Evolutionary conservation across 352 stramenopile species (phyloP), one percentile per base, ranked within the genome.

Genomic region (Phytophthora lateralis): DNA sequence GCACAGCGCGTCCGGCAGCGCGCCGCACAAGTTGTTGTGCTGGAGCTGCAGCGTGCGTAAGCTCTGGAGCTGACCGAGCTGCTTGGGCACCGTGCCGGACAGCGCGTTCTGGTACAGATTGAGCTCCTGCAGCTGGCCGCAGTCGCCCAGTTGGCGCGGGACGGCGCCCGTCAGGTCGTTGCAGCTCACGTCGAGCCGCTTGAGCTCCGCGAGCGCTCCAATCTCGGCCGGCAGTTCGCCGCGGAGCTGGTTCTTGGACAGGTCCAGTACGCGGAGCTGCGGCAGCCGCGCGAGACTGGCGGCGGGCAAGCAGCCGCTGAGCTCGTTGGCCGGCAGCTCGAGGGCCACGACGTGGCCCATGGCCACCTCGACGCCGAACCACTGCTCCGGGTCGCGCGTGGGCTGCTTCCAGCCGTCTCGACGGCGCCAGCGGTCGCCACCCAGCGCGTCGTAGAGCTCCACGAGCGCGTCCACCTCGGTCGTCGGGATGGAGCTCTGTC

Each of bases 41-140:
- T 96, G 85, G 9, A 96, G 69, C 41, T 93, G 82, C 7, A 94
- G 68, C 30, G 80, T 89, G n/a, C 73, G 74, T 9, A 96, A 72
- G 46, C 79, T 66, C 37, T 80, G 71, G 5, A 94, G 66, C 34
- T 71, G 70, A 5, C 79, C 82, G 15, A 96, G 51, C 26, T 87
- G 68, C 2, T 34, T 58, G 5, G 84, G 84, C 0, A 95, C 62
- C 12, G 63, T 58, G 72, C 85, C 85, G 24, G 72, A 71, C 17
- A 96, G 69, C 8, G 82, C 79, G 62, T 96, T 96, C 52, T 94
- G 85, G 46, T 89, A 83, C 53, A 96, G 20, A 54, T 90, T 74
- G 24, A 96, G 71, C 46, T 93, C 83, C 60, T 93, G 76, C 14
- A 96, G 76, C 15, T 79, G 76, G 20, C 65, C 49, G 53, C 83